phyloP scores from a whole-genome alignment of 352 stramenopile species.

The Globisporangium viniferum region DNA sequence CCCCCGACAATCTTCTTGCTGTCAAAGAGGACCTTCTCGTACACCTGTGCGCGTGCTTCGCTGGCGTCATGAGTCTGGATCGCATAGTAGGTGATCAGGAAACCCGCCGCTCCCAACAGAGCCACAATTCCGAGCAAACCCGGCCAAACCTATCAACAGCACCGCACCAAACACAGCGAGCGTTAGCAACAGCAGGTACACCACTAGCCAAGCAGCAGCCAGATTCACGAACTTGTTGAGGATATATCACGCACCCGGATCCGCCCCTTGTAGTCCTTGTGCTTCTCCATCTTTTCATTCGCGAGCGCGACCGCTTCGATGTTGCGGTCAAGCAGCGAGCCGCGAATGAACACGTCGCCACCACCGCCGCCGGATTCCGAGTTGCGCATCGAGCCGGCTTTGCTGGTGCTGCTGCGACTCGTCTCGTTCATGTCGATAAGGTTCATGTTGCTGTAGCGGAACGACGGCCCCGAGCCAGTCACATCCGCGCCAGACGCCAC shows the following conservation, averaged over 20 bases:
- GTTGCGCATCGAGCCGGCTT: background rate
- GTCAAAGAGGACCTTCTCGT: conserved; percentile 20
- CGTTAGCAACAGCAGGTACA: background rate
- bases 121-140: conserved; percentile 24
- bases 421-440: background rate
- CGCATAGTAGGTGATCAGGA: conserved; percentile 24
- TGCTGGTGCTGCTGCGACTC: conserved; percentile 7
- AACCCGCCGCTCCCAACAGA: conserved; percentile 8
- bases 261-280: conserved; percentile 22
- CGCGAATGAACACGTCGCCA: conserved; percentile 21
- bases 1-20: conserved; percentile 19
- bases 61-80: conserved; percentile 19
- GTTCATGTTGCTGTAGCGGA: conserved; percentile 21
- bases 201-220: background rate
- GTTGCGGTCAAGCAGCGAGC: conserved; percentile 20
- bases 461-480: conserved; percentile 4
- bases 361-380: background rate
- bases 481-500: background rate
- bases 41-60: conserved; percentile 11
- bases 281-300: conserved; percentile 8
- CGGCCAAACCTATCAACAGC: conserved; percentile 28
- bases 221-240: background rate
- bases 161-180: background rate
- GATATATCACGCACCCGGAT: conserved; percentile 16
- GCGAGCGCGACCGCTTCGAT: conserved; percentile 16